Base-by-base conservation (phyloP, 345 rosid genomes). In the Jatropha curcas region DNA sequence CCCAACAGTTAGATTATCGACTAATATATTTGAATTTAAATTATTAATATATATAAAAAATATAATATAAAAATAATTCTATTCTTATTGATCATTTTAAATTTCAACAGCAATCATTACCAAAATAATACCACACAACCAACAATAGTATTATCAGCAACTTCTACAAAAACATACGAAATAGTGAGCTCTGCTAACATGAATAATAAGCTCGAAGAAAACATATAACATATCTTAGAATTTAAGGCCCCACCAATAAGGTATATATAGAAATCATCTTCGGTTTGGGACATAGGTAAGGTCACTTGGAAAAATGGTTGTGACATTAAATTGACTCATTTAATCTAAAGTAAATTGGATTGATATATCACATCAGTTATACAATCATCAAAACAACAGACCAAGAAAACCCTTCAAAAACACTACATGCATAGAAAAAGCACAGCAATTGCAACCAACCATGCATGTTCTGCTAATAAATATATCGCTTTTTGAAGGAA, bases 401-500 rank as follows among this genome's bases (percentile, higher is more conserved):
- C 73, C 60, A 30, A 24, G 17, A 22, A n/a, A n/a, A 24, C 35
- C 52, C 72, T 28, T 67, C 65, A 30, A 7, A 41, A 8, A 13
- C 45, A 35, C 34, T 27, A 51, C 30, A 59, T 19, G 13, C 37
- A 56, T 20, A 35, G 41, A 31, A 27, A 58, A 22, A 41, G 20
- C 58, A 31, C 10, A 65, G 33, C n/a, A 53, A 31, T 56, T 16
- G 7, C n/a, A 66, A 25, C 59, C 33, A 74, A 67, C 39, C 67
- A 50, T 51, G 30, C 65, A 50, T 74, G 67, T 24, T 67, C 66
- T 19, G 37, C 22, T 28, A 69, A 37, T 69, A 33, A 56, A 55
- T 37, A 55, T 57, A 1, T 22, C 13, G 24, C 45, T 46, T 22
- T 39, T 34, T 16, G 50, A 55, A 25, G 31, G 43, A 20, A n/a